These are phyloP conservation scores for Lactifluus pinguis DNA, from an alignment of 768 basidiomycete species.

Conservation along the genomic window DNA sequence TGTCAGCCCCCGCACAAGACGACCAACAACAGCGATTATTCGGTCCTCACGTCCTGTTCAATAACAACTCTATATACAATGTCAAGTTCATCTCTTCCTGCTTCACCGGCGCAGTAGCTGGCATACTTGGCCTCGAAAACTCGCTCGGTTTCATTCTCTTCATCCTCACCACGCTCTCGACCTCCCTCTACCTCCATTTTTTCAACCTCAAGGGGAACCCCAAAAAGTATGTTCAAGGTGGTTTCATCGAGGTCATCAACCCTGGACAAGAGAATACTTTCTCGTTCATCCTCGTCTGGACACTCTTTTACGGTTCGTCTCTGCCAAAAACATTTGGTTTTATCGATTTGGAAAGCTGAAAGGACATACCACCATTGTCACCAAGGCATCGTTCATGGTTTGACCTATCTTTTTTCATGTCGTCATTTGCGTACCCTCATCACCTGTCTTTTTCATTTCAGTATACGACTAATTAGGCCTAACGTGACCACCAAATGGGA, in stretches of 20 bases:
- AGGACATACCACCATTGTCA: slow-evolving; percentile 2
- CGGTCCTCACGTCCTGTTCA: slow-evolving; percentile 55
- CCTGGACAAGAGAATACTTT: slow-evolving; percentile 88
- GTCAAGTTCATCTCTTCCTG: slow-evolving; percentile 78
- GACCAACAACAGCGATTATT: slow-evolving; percentile 53
- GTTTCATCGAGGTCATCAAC: slow-evolving; percentile 59
- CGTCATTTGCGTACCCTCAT: neutral
- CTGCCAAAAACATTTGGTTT: neutral
- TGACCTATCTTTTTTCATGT: neutral
- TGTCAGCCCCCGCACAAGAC: slow-evolving; percentile 25
- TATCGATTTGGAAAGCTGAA: slow-evolving; percentile 11
- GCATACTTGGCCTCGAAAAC: slow-evolving; percentile 84
- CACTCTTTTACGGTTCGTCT: slow-evolving; percentile 77
- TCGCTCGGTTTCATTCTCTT: slow-evolving; percentile 77
- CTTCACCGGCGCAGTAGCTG: slow-evolving; percentile 81
- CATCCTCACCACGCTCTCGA: slow-evolving; percentile 53
- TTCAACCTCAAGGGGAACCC: slow-evolving; percentile 68
- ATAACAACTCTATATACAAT: slow-evolving; percentile 45
- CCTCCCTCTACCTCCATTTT: slow-evolving; percentile 52
- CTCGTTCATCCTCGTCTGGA: slow-evolving; percentile 91
- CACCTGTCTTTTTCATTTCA: neutral
- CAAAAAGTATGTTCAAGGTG: slow-evolving; percentile 52
- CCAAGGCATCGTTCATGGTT: slow-evolving; percentile 38
- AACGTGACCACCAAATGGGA: no score
- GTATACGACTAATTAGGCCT: slow-evolving; percentile 5